These are phyloP conservation scores for Solanum pinnatisectum DNA, from an alignment of 257 asterid genomes.

Conservation along the genomic window DNA sequence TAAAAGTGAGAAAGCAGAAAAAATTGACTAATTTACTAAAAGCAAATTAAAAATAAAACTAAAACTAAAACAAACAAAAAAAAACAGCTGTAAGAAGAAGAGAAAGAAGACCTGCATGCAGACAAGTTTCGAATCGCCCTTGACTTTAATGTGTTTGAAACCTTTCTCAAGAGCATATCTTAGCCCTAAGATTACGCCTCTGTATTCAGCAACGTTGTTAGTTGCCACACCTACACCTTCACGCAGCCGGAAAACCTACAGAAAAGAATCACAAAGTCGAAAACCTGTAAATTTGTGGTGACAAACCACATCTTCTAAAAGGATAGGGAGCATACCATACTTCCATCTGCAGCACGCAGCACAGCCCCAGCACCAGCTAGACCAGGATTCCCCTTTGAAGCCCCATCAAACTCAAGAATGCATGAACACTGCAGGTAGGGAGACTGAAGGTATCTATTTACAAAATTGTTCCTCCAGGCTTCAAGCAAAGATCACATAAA, in stretches of 20 bases:
- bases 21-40: not conserved
- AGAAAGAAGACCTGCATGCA: conserved; percentile 88
- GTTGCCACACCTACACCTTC: conserved; percentile 97
- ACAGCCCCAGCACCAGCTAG: conserved; percentile 97
- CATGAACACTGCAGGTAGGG: conserved; percentile 61
- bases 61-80: not conserved
- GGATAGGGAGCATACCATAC: conserved; percentile 40
- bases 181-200: conserved; percentile 82
- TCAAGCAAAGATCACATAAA: not conserved
- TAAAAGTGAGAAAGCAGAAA: not conserved
- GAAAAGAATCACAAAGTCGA: conserved; percentile 1
- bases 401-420: conserved; percentile 83
- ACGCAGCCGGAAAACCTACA: conserved; percentile 70
- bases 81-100: not conserved
- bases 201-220: conserved; percentile 87
- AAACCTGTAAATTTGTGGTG: not conserved
- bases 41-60: not conserved
- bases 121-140: conserved; percentile 97
- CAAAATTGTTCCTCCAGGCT: not conserved
- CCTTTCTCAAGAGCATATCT: conserved; percentile 82
- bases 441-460: conserved; percentile 8
- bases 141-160: conserved; percentile 70
- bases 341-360: conserved; percentile 76
- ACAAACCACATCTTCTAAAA: not conserved
- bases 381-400: conserved; percentile 97